These are phyloP conservation scores for Pseudozyma pruni DNA, from an alignment of 1,284 basidiomycete genomes.

Conservation along the genomic window DNA sequence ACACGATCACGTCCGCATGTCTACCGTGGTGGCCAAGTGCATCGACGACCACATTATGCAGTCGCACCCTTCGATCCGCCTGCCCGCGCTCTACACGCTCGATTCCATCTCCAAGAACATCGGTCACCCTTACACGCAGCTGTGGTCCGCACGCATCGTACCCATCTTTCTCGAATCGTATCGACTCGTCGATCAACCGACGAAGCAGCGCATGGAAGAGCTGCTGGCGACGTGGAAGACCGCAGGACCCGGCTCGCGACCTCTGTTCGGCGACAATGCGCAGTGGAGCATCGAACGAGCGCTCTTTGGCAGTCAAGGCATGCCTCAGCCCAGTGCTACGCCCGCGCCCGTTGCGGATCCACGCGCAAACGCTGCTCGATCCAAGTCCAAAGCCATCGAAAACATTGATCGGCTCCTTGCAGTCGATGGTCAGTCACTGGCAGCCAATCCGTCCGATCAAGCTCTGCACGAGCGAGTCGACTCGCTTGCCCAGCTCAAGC, in stretches of 20 bases:
- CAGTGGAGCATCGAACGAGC: constrained; percentile 62
- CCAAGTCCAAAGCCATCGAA: constrained; percentile 51
- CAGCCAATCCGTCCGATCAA: constrained; percentile 43
- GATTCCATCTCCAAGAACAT: constrained; percentile 79
- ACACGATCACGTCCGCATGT: constrained; percentile 80
- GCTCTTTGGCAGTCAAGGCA: constrained; percentile 59
- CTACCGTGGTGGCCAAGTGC: constrained; percentile 85
- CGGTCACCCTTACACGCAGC: constrained; percentile 61
- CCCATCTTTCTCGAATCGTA: constrained; percentile 65
- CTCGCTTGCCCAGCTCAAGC: constrained; percentile 74
- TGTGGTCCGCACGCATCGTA: constrained; percentile 60
- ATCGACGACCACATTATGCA: constrained; percentile 84
- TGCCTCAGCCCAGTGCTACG: constrained; percentile 29
- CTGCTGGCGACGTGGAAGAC: constrained; percentile 64
- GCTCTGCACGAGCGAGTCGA: constrained; percentile 45
- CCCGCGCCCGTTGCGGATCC: constrained; percentile 26
- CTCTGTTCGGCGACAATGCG: constrained; percentile 60
- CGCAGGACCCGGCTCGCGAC: constrained; percentile 47
- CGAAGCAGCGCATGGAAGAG: constrained; percentile 65
- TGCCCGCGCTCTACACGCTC: constrained; percentile 92
- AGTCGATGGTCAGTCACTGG: constrained; percentile 49
- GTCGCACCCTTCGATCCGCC: constrained; percentile 79
- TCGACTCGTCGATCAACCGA: constrained; percentile 63
- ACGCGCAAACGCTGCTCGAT: constrained; percentile 19
- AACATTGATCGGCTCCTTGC: constrained; percentile 59